These are phyloP conservation scores for Adansonia madagascariensis DNA, from an alignment of 441 rosid species.

Conservation along the genomic window DNA sequence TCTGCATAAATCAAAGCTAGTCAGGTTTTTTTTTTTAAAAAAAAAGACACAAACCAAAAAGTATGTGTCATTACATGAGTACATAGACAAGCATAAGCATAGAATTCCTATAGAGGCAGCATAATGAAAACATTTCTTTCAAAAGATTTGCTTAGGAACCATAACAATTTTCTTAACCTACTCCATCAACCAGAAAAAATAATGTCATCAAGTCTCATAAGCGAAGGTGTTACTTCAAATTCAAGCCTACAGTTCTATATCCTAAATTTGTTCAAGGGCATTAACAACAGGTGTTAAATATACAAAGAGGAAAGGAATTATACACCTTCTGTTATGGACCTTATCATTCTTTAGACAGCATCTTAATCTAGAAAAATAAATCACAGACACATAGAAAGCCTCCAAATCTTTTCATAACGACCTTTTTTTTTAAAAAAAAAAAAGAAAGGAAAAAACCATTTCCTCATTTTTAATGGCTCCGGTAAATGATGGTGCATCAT, in stretches of 20 bases:
- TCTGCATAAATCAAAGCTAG: slow-evolving; percentile 48
- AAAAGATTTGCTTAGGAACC: background rate
- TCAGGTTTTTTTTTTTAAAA: background rate
- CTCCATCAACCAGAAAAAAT: slow-evolving; percentile 7
- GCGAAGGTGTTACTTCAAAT: background rate
- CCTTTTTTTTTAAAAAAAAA: background rate
- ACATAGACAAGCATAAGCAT: background rate
- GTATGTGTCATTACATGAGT: background rate
- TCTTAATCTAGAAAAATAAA: background rate
- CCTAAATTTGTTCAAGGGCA: background rate
- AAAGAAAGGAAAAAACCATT: background rate
- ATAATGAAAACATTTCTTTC: background rate
- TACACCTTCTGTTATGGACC: background rate
- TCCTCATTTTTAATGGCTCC: slow-evolving; percentile 5
- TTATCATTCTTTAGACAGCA: slow-evolving; percentile 6
- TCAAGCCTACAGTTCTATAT: background rate
- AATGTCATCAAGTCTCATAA: background rate
- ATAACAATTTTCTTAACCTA: background rate
- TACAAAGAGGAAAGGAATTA: background rate
- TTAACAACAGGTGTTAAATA: background rate
- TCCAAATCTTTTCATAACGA: slow-evolving; percentile 4
- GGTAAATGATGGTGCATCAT: background rate
- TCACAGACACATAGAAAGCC: background rate
- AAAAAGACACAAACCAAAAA: too few relatives aligned
- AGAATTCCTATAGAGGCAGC: background rate